These are phyloP conservation scores for Pseudonectria foliicola DNA, from an alignment of 2,329 filamentous ascomycete genomes.

Conservation along the genomic window DNA sequence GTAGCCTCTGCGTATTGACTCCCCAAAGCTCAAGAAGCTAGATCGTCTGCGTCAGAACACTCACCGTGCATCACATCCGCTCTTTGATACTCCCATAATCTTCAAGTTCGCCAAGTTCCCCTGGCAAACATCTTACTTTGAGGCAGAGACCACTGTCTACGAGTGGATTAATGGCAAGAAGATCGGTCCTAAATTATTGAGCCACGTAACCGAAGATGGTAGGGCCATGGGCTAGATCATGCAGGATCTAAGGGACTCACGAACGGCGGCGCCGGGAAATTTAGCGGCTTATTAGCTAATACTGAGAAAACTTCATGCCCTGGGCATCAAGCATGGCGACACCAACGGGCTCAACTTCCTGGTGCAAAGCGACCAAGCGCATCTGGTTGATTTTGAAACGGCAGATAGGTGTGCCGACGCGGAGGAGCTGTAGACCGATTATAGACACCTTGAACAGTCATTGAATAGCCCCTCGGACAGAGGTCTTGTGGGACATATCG, in stretches of 20 bases:
- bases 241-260: constrained; percentile 16
- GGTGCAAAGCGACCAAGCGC: constrained; percentile 18
- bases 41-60: constrained; percentile 22
- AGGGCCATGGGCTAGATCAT: constrained; percentile 24
- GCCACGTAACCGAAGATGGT: constrained; percentile 24
- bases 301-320: constrained; percentile 20
- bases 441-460: constrained; percentile 12
- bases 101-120: constrained; percentile 23
- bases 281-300: constrained; percentile 21
- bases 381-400: constrained; percentile 27
- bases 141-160: constrained; percentile 25
- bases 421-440: constrained; percentile 18
- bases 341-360: constrained; percentile 30
- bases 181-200: constrained; percentile 24
- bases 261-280: constrained; percentile 22
- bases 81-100: constrained; percentile 14
- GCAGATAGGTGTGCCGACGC: constrained; percentile 19
- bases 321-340: constrained; percentile 27
- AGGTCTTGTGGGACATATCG: constrained; percentile 13
- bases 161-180: constrained; percentile 21
- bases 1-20: constrained; percentile 27
- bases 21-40: constrained; percentile 24
- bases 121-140: constrained; percentile 25
- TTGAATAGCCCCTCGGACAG: constrained; percentile 19
- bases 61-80: constrained; percentile 18